Percentiles rank a stretch among this genome's conserved stretches.
phyloP scores from a whole-genome alignment of 164 flowering plant species.

The Magnolia kwangsiensis region DNA sequence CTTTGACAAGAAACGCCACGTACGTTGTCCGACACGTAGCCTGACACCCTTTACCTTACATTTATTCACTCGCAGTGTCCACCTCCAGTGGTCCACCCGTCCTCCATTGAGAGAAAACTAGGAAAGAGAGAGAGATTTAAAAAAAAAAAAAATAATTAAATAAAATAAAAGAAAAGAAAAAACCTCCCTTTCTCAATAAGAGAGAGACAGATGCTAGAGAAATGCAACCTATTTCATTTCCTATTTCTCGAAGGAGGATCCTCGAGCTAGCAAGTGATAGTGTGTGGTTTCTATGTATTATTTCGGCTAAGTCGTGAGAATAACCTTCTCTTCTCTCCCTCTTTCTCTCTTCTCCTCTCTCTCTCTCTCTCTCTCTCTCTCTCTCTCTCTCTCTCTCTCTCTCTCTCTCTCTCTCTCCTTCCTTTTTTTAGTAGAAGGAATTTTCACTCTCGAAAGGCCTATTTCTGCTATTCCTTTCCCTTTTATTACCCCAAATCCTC shows the following conservation, averaged over 20 bases:
- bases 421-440: slow-evolving; percentile 18
- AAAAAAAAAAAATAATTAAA: neutral
- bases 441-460: slow-evolving; percentile 11
- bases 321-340: slow-evolving; percentile 13
- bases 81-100: neutral
- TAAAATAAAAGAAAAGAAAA: neutral
- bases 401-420: slow-evolving; percentile 4
- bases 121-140: slow-evolving; percentile 4
- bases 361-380: neutral
- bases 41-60: slow-evolving; percentile 11
- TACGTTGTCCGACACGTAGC: slow-evolving; percentile 22
- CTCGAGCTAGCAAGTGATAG: slow-evolving; percentile 8
- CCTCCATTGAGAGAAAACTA: neutral
- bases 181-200: slow-evolving; percentile 21
- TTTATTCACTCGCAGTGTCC: slow-evolving; percentile 12
- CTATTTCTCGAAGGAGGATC: neutral
- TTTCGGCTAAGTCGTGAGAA: slow-evolving; percentile 16
- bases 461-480: neutral
- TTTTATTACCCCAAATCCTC: neutral
- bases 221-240: neutral
- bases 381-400: slow-evolving; percentile 12
- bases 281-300: neutral
- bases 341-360: slow-evolving; percentile 11
- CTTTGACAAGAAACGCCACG: slow-evolving; percentile 20
- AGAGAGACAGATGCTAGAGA: no score